Evolutionary conservation across 73 alveolate species (phyloP), one percentile per base, ranked within the genome.

Genomic region (Loxodes magnus): DNA sequence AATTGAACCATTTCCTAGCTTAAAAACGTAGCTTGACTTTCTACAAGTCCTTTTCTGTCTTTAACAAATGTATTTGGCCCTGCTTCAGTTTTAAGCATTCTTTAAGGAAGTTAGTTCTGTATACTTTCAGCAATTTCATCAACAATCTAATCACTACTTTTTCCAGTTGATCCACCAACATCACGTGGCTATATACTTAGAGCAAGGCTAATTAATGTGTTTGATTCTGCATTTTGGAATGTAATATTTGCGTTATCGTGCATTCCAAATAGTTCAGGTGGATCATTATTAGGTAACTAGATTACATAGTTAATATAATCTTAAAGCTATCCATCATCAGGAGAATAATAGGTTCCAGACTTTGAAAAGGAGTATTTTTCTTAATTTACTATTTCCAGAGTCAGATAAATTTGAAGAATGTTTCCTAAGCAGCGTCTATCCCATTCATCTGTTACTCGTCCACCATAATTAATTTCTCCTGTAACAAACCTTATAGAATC

Each of bases 371-470:
- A 63, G 54, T 82, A 82, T 53, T 72, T 74, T 16, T 22, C 43
- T 2, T 43, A 51, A 51, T 57, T 52, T 22, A 82, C 77, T 65
- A 82, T 63, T 28, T 61, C 31, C 5, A 84, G 89, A 5, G 82
- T 77, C 41, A 77, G 64, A 54, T 64, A 82, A 43, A 66, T 71
- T 15, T 54, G 71, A 37, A 82, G 55, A 39, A 82, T 72, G 61
- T 82, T 67, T 58, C 79, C 59, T 17, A 84, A 79, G 56, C 92
- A 79, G 52, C 92, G 60, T 65, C 97, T 79, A 78, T 94, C 99
- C 86, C 92, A 82, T 64, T 92, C 99, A 64, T 94, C 99, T 5
- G 99, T 94, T 35, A 94, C 99, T 54, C 99, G 88, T 22, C 99
- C 99, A 15, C 99, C 99, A 60, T 94, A 94, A 62, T 94, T 92